Evolutionary conservation across 768 basidiomycete genomes (phyloP).

Genomic region (Hirschioporus abietinus): DNA sequence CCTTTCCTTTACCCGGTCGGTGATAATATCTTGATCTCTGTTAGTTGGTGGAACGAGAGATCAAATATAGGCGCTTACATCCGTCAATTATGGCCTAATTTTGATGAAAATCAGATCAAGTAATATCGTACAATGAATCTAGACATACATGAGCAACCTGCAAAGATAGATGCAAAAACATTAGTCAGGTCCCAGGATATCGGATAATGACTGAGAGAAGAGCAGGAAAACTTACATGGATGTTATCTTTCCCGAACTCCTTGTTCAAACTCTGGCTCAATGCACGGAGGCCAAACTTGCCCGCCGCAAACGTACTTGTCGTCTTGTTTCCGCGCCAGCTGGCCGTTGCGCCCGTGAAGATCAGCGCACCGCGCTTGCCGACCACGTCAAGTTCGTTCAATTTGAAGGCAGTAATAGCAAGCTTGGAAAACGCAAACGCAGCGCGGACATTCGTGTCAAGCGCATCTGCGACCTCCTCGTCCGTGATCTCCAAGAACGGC

Average conservation of each 20-base stretch:
- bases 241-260: slow-evolving; percentile 27
- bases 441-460: slow-evolving; percentile 30
- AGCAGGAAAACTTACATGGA: slow-evolving; percentile 21
- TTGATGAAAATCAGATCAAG: not conserved
- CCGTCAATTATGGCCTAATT: slow-evolving; percentile 66
- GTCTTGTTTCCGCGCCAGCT: slow-evolving; percentile 32
- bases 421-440: slow-evolving; percentile 34
- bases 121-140: not conserved
- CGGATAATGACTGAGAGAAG: not conserved
- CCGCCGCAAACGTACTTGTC: slow-evolving; percentile 35
- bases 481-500: slow-evolving; percentile 34
- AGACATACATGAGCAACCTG: slow-evolving; percentile 62
- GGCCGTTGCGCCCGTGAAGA: slow-evolving; percentile 43
- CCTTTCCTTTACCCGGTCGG: slow-evolving; percentile 23
- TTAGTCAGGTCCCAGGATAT: not conserved
- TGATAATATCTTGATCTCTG: slow-evolving; percentile 27
- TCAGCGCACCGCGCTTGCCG: slow-evolving; percentile 34
- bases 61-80: slow-evolving; percentile 23
- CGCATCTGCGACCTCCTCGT: slow-evolving; percentile 26
- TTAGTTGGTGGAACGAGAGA: not conserved
- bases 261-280: slow-evolving; percentile 26
- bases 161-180: not conserved
- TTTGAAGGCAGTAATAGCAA: slow-evolving; percentile 29
- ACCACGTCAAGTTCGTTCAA: slow-evolving; percentile 23
- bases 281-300: slow-evolving; percentile 36